A percentile compares a stretch with the other conserved stretches of the same genome.
phyloP scores from a whole-genome alignment of 305 asterid genomes.

The Stenogyne calaminthoides region DNA sequence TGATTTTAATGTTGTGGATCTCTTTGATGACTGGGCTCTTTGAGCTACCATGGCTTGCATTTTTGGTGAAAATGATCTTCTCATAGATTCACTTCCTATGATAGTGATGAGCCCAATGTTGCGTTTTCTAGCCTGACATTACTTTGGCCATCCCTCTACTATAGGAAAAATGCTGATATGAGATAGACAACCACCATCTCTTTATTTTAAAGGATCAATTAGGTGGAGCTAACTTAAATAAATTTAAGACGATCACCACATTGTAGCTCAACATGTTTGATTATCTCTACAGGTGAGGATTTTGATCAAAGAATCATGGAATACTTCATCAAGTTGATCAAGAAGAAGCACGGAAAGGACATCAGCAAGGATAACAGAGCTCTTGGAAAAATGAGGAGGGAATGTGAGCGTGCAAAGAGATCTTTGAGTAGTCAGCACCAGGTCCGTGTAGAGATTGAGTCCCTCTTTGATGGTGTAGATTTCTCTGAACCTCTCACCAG shows the following conservation, averaged over 20 bases:
- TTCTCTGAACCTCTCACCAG: slow-evolving; percentile 89
- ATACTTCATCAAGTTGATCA: slow-evolving; percentile 76
- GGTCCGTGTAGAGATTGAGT: slow-evolving; percentile 85
- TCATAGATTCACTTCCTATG: neutral
- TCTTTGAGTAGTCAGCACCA: slow-evolving; percentile 92
- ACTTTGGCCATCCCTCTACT: neutral
- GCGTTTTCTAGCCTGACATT: neutral
- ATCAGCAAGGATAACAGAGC: slow-evolving; percentile 86
- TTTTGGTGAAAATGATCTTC: neutral
- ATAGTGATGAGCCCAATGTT: neutral
- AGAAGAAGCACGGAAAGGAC: slow-evolving; percentile 92
- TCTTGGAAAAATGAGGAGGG: slow-evolving; percentile 84
- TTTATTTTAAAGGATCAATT: neutral
- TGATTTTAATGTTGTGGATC: neutral
- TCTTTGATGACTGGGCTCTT: neutral
- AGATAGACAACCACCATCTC: too few relatives aligned
- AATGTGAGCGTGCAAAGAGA: slow-evolving; percentile 84
- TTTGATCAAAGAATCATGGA: slow-evolving; percentile 86
- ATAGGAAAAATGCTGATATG: too few relatives aligned
- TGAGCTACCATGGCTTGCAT: neutral
- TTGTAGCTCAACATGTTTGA: slow-evolving; percentile 1
- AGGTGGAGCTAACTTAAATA: neutral
- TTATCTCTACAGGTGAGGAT: slow-evolving; percentile 49
- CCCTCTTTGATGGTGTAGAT: slow-evolving; percentile 80
- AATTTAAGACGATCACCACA: neutral